Base-by-base conservation (phyloP, 441 rosid genomes). In the Adansonia grandidieri region DNA sequence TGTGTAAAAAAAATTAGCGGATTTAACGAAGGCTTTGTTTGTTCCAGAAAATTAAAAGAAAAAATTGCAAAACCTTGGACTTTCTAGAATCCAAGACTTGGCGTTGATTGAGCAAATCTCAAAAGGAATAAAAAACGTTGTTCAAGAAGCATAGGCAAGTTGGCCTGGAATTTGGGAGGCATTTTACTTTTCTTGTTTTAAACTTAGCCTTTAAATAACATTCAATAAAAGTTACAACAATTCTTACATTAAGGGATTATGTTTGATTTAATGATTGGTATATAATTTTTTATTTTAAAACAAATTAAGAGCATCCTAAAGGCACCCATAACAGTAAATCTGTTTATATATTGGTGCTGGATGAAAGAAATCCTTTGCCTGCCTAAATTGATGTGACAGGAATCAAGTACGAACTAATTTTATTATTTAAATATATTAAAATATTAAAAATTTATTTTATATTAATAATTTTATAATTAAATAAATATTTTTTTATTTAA, bases 11-110 rank as follows among this genome's bases (percentile, higher is more conserved):
- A 28, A 28, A 28, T 28, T 28, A 28, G 32, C 32, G 32, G 32
- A 28, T 28, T 24, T 24, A 24, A 24, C 24, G 24, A 28, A 28
- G 32, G 13, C 2, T 14, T 32, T 13, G 66, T 61, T 40, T 24
- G 45, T 71, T 71, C 14, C 3, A 60, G 44, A 61, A 45, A 17
- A 56, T 17, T 17, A 4, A 14, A 4, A 15, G 5, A 9, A 1
- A 1, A 28, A 0, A 4, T 6, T 13, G 58, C 68, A 22, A 61
- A 62, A 66, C 57, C 1, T n/a, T 74, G 8, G 77, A 74, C 77
- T 74, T 74, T 74, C 77, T 47, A 48, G 80, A 32, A 60, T 13
- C 9, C 9, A 47, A 69, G 67, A 62, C 48, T n/a, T 32, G 75
- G 32, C 75, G 47, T 53, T 28, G 24, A 68, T 44, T 2, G 15